phyloP scores from a whole-genome alignment of 345 rosid genomes.

The Dovyalis caffra region DNA sequence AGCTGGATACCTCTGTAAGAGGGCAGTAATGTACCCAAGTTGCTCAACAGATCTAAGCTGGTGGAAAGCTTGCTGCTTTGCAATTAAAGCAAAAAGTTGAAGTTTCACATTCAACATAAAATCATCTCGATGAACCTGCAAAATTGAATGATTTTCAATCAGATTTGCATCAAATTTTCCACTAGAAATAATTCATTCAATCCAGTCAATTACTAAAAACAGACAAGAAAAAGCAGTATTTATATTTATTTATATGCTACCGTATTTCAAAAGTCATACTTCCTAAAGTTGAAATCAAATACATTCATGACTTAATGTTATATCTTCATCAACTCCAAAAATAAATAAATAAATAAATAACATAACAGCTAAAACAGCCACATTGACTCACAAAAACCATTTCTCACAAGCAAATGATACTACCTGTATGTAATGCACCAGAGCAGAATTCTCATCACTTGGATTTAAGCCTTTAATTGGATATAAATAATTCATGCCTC shows the following conservation, averaged over 20 bases:
- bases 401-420: not conserved
- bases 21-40: conserved; percentile 84
- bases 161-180: conserved; percentile 20
- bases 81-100: conserved; percentile 70
- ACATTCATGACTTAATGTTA: too few relatives aligned
- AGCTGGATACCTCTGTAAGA: conserved; percentile 58
- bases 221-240: not conserved
- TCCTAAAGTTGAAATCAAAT: too few relatives aligned
- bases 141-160: conserved; percentile 13
- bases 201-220: not conserved
- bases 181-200: not conserved
- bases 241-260: too few relatives aligned
- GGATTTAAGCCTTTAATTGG: conserved; percentile 73
- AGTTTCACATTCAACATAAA: conserved; percentile 70
- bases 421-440: conserved; percentile 91
- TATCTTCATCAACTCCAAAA: not conserved
- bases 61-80: conserved; percentile 91
- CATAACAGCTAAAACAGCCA: not conserved
- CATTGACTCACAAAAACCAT: not conserved
- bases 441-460: conserved; percentile 73
- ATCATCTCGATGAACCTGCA: conserved; percentile 82
- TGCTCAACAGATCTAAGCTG: conserved; percentile 97
- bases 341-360: too few relatives aligned
- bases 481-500: conserved; percentile 55
- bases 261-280: too few relatives aligned